Evolutionary conservation across 306 rosid genomes (phyloP).

Genomic region (Inga oerstediana): DNA sequence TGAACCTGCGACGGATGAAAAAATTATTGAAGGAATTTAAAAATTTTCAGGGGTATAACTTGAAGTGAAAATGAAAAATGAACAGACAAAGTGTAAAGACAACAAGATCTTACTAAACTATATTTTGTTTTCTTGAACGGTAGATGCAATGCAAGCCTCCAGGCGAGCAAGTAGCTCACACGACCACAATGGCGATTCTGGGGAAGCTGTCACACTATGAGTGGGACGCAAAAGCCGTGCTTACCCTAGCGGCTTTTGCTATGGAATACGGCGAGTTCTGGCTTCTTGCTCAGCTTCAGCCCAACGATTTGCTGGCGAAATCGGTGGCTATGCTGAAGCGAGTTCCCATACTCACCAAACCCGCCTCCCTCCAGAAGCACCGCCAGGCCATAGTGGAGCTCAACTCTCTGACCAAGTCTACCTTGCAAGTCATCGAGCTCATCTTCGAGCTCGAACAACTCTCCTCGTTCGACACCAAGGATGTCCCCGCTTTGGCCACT

Average conservation of each 20-base stretch:
- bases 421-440: conserved; percentile 53
- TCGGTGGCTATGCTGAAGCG: conserved; percentile 57
- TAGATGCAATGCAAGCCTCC: conserved; percentile 71
- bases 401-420: conserved; percentile 52
- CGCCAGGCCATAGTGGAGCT: conserved; percentile 54
- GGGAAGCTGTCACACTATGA: conserved; percentile 50
- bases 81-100: background rate
- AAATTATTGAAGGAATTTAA: background rate
- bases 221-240: conserved; percentile 81
- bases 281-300: conserved; percentile 55
- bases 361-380: conserved; percentile 45
- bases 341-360: conserved; percentile 53
- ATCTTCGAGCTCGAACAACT: conserved; percentile 58
- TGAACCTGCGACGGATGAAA: background rate
- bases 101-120: background rate
- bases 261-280: conserved; percentile 74
- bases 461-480: conserved; percentile 43
- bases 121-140: background rate
- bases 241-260: conserved; percentile 71
- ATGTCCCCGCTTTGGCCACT: conserved; percentile 51
- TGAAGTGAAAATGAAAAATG: background rate
- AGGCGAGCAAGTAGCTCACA: conserved; percentile 62
- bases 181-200: conserved; percentile 54
- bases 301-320: conserved; percentile 60
- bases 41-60: background rate